Base-by-base conservation (phyloP, 768 basidiomycete species). In the Asterophora parasitica region DNA sequence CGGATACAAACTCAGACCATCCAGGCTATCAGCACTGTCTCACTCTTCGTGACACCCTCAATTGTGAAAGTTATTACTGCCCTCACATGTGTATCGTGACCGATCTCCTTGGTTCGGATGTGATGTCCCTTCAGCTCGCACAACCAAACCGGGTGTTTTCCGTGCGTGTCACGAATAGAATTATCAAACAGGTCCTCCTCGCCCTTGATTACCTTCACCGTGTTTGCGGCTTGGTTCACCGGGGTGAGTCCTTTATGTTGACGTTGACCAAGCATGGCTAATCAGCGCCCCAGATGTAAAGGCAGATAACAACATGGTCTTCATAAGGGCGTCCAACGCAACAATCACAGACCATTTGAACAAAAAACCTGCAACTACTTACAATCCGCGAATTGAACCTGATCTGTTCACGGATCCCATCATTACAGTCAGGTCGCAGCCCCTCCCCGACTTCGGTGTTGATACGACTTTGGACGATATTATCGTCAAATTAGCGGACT, bases 171-270 rank as follows among this genome's bases (percentile, higher is more conserved):
- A 46, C 26, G 11, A 56, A 53, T 30, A 30, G 45, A 23, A 55
- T 66, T 26, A 49, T 58, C 27, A 62, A 58, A 36, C 65, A 66
- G 44, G 27, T 51, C 7, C 54, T 66, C 27, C 56, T 63, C 15
- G 61, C 62, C 6, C 50, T 62, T 6, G 56, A 60, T 37, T 66
- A 61, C 46, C 56, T 65, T 36, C 64, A 66, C 46, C 43, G 47
- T n/a, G 43, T 58, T 26, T 61, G 57, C 30, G 38, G 48, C 1
- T 31, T 58, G 16, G 45, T 60, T 35, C 58, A 64, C 50, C 52
- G 46, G 19, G 59, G 63, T 60, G 35, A 26, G 44, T 41, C n/a
- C n/a, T n/a, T n/a, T n/a, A n/a, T n/a, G n/a, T n/a, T n/a, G n/a
- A n/a, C n/a, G n/a, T n/a, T n/a, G n/a, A n/a, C n/a, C n/a, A n/a